These are phyloP conservation scores for Flaveria sonorensis DNA, from an alignment of 129 eudicot genomes.

Conservation along the genomic window DNA sequence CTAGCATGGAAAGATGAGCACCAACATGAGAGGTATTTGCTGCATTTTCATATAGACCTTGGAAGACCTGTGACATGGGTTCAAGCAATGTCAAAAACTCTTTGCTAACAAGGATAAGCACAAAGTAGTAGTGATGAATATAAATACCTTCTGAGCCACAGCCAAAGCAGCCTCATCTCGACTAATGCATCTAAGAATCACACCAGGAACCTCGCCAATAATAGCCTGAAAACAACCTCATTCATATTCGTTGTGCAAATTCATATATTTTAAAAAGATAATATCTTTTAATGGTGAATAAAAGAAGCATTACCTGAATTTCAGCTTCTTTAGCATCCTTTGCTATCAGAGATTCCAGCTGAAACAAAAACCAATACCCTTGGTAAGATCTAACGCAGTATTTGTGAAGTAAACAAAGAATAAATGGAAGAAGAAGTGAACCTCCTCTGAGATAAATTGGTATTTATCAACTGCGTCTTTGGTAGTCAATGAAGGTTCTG, in stretches of 20 bases:
- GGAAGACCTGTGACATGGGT: slow-evolving; percentile 60
- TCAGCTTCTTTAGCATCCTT: slow-evolving; percentile 72
- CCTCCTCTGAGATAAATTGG: slow-evolving; percentile 80
- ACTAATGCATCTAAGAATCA: slow-evolving; percentile 76
- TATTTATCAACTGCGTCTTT: slow-evolving; percentile 89
- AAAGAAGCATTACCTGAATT: slow-evolving; percentile 64
- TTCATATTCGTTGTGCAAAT: slow-evolving; percentile 11
- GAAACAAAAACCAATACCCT: slow-evolving; percentile 26
- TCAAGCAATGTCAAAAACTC: slow-evolving; percentile 10
- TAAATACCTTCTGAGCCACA: slow-evolving; percentile 84
- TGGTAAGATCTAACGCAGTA: slow-evolving; percentile 17
- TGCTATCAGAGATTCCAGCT: slow-evolving; percentile 75
- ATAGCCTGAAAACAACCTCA: slow-evolving; percentile 51
- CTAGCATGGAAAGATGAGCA: slow-evolving; percentile 84
- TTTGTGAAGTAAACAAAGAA: not conserved
- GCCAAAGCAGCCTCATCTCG: slow-evolving; percentile 98
- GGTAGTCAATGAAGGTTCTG: slow-evolving; percentile 76
- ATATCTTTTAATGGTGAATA: not conserved
- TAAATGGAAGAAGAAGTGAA: slow-evolving; percentile 24
- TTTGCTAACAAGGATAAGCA: not conserved
- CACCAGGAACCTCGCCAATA: slow-evolving; percentile 77
- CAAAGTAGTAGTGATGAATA: not conserved
- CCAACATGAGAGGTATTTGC: slow-evolving; percentile 61
- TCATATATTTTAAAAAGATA: not conserved
- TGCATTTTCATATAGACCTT: slow-evolving; percentile 83